Percentiles rank a stretch among this genome's conserved stretches.
phyloP scores from a whole-genome alignment of 2,329 filamentous ascomycete species.

The Elsinoe fawcettii region DNA sequence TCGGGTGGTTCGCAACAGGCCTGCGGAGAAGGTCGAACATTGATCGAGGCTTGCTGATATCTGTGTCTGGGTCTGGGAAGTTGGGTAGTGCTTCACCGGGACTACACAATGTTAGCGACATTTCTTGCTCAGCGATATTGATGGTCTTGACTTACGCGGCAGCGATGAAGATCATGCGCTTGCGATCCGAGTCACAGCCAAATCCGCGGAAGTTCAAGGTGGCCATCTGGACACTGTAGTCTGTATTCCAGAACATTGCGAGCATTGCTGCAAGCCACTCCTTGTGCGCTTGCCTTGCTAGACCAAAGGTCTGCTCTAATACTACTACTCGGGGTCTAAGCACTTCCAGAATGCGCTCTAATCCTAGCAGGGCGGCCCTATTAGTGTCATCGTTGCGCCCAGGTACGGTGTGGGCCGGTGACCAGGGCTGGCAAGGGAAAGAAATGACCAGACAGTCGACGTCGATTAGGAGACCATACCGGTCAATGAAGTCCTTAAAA shows the following conservation, averaged over 20 bases:
- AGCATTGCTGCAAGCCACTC: conserved; percentile 54
- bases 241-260: conserved; percentile 53
- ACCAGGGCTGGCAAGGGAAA: conserved; percentile 71
- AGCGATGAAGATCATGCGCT: conserved; percentile 46
- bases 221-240: conserved; percentile 65
- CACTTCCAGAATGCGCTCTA: conserved; percentile 48
- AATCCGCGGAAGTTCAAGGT: conserved; percentile 46
- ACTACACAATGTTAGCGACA: conserved; percentile 31
- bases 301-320: conserved; percentile 69
- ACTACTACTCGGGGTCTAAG: conserved; percentile 62
- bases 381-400: conserved; percentile 60
- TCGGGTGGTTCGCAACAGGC: background rate
- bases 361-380: conserved; percentile 46
- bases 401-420: conserved; percentile 56
- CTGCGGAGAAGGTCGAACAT: background rate
- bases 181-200: conserved; percentile 43
- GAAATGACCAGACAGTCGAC: conserved; percentile 60
- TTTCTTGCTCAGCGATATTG: background rate
- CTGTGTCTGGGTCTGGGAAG: conserved; percentile 44
- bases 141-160: conserved; percentile 37
- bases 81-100: conserved; percentile 63
- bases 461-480: conserved; percentile 28
- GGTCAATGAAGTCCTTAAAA: conserved; percentile 41
- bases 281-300: conserved; percentile 44
- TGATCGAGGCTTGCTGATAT: background rate